Evolutionary conservation across 768 basidiomycete genomes (phyloP), one percentile per base, ranked within the genome.

Genomic region (Amanita jacksonii): DNA sequence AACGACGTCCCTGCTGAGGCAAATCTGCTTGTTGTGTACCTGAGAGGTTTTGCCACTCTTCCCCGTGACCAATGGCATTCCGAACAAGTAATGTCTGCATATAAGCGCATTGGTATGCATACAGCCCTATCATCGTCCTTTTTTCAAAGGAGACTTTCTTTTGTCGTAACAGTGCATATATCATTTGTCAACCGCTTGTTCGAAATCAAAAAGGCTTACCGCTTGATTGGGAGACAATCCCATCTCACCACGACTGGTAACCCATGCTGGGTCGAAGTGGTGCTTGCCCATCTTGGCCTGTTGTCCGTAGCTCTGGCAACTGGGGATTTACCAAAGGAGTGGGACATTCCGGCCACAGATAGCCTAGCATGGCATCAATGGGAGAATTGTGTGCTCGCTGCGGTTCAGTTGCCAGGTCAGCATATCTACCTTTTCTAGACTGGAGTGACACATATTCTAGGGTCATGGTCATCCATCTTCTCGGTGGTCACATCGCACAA

Each of bases 401-500:
- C 80, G 4, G 62, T 71, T 18, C 83, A 86, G 50, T 61, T 88
- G n/a, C 85, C 85, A 47, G 70, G 84, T 79, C 58, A 48, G 41
- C 22, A 8, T 34, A 28, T 25, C 37, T 16, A 47, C 23, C 38
- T 40, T 36, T 41, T 30, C 49, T 28, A 45, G 31, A 5, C 30
- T 20, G 4, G 41, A 20, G 31, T 60, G 28, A 37, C 15, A 31
- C 24, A 45, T 2, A 9, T 45, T 24, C 24, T 53, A 83, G 84
- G 74, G 36, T 64, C 57, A 5, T 87, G 76, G 80, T 45, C 59
- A n/a, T 63, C 59, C 33, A 52, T 83, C 20, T 54, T 67, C 7
- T 55, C 53, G 10, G 56, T 72, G 6, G 58, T 83, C 12, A 60
- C 64, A 8, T 80, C 78, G 2, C 59, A 65, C 13, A 50, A 64